Conservation (phyloP, 2,329 filamentous ascomycete genomes). For the Fusarium sp. region DNA sequence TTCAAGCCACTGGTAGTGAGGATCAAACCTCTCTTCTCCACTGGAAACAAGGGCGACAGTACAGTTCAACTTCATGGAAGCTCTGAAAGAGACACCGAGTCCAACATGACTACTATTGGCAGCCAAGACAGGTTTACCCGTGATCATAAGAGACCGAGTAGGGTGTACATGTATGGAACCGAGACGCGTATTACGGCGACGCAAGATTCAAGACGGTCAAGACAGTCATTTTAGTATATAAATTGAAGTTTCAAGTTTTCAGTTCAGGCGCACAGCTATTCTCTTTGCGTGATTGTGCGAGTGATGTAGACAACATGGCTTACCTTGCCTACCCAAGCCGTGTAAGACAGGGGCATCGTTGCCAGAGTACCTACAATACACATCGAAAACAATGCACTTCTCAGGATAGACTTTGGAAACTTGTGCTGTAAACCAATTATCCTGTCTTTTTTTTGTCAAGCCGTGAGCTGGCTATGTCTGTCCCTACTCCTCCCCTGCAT, state of each 20-base stretch:
- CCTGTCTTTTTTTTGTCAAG: too few species aligned
- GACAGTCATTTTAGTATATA: neutral
- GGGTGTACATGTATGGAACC: neutral
- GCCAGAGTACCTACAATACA: too few species aligned
- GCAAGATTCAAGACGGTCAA: neutral
- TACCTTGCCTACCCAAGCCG: neutral
- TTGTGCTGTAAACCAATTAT: neutral
- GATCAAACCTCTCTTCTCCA: neutral
- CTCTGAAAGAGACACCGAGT: neutral
- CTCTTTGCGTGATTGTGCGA: neutral
- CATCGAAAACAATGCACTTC: too few species aligned
- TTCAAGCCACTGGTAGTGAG: constrained; percentile 14
- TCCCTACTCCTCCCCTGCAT: too few species aligned
- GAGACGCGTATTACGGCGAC: constrained; percentile 6
- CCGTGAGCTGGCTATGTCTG: too few species aligned
- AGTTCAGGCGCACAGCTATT: neutral
- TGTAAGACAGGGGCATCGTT: neutral
- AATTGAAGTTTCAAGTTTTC: neutral
- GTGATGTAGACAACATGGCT: neutral
- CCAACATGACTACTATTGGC: neutral
- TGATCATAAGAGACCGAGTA: neutral
- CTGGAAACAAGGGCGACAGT: neutral
- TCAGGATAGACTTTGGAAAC: too few species aligned
- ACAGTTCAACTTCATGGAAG: neutral
- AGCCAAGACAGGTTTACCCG: neutral